Percentiles rank a stretch among this genome's conserved stretches.
Evolutionary conservation across 164 flowering plant genomes (phyloP).

Genomic region (Macadamia tetraphylla): DNA sequence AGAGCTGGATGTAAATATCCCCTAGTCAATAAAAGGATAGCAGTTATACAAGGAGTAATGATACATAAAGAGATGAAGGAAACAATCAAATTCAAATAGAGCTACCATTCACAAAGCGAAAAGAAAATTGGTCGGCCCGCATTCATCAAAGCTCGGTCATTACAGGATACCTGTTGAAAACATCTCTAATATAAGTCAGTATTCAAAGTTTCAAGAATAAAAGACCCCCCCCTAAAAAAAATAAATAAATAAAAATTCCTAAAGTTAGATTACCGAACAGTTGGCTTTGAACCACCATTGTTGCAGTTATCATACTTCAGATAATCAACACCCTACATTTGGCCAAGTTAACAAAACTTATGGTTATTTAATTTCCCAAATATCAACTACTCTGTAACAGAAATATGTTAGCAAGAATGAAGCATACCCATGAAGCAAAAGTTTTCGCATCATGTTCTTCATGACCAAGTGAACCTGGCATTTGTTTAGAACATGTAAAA

Average conservation of each 20-base stretch:
- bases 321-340: slow-evolving; percentile 45
- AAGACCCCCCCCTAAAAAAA: background rate
- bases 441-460: slow-evolving; percentile 66
- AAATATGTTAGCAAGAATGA: background rate
- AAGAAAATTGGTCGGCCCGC: slow-evolving; percentile 57
- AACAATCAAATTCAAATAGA: background rate
- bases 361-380: too few relatives aligned
- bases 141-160: slow-evolving; percentile 62
- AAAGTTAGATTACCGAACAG: slow-evolving; percentile 23
- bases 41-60: background rate
- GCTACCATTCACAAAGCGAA: slow-evolving; percentile 71
- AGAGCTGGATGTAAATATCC: slow-evolving; percentile 62
- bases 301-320: slow-evolving; percentile 57
- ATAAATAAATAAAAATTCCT: background rate
- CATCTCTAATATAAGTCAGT: background rate
- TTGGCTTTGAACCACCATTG: slow-evolving; percentile 31
- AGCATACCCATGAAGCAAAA: slow-evolving; percentile 59
- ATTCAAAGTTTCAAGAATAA: background rate
- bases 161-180: slow-evolving; percentile 41
- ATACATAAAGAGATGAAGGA: background rate
- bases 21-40: slow-evolving; percentile 22
- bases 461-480: slow-evolving; percentile 68
- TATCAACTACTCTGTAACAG: background rate
- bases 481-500: slow-evolving; percentile 44
- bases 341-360: background rate